A percentile compares a stretch with the other conserved stretches of the same genome.
These are phyloP conservation scores for Geosmithia morbida DNA, from an alignment of 2,329 filamentous ascomycete species.

Conservation along the genomic window DNA sequence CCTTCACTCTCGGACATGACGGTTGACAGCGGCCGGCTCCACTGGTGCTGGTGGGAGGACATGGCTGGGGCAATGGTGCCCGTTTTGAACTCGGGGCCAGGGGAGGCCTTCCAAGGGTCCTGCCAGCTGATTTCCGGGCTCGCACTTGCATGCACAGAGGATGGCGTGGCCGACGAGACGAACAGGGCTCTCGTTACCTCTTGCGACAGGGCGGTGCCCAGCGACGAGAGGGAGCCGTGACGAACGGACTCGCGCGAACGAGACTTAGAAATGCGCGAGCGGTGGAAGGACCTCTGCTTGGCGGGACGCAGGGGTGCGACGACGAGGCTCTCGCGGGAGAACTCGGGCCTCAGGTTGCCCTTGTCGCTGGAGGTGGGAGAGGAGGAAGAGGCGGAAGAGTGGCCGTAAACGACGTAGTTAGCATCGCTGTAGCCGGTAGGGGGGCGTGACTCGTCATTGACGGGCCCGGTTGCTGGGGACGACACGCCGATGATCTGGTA, in stretches of 20 bases:
- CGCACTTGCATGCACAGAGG: too few relatives aligned
- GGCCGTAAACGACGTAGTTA: constrained; percentile 40
- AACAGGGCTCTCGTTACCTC: constrained; percentile 24
- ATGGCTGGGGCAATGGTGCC: not conserved
- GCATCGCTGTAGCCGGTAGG: constrained; percentile 23
- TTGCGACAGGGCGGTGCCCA: constrained; percentile 37
- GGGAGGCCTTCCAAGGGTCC: not conserved
- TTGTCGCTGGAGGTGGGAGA: constrained; percentile 17
- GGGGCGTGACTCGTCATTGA: constrained; percentile 17
- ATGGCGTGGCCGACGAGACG: constrained; percentile 1
- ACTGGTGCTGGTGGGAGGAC: constrained; percentile 35
- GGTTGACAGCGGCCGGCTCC: constrained; percentile 50
- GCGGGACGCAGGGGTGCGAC: constrained; percentile 38
- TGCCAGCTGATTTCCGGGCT: not conserved
- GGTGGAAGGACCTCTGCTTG: constrained; percentile 31
- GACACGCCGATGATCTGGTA: constrained; percentile 35
- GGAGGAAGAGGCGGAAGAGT: constrained; percentile 25
- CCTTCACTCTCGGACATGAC: constrained; percentile 48
- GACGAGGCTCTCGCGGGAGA: constrained; percentile 46
- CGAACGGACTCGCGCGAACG: constrained; percentile 38
- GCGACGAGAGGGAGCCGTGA: constrained; percentile 37
- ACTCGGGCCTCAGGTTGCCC: constrained; percentile 23
- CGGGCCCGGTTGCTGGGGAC: constrained; percentile 27
- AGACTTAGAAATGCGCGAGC: constrained; percentile 31
- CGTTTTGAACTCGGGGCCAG: not conserved